Percentiles rank a stretch among this genome's conserved stretches.
Conservation (phyloP, 2,329 filamentous ascomycete genomes). For the Colletotrichum zoysiae region DNA sequence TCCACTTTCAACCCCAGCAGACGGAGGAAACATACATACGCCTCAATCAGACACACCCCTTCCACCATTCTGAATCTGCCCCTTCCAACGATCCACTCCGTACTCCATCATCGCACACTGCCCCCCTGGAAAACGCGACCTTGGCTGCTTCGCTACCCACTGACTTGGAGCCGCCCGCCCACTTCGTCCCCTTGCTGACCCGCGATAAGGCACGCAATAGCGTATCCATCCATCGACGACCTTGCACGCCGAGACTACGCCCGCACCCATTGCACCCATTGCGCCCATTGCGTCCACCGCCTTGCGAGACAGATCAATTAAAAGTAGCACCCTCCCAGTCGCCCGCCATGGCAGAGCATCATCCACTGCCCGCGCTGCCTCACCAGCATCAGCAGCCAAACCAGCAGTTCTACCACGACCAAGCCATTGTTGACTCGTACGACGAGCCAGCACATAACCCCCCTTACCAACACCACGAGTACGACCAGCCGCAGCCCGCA, state of each 20-base stretch:
- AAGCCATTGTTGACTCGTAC: slow-evolving; percentile 44
- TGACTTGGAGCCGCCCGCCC: slow-evolving; percentile 36
- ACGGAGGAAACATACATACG: slow-evolving; percentile 30
- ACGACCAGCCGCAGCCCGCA: slow-evolving; percentile 43
- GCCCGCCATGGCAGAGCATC: slow-evolving; percentile 52
- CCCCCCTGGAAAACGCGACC: slow-evolving; percentile 36
- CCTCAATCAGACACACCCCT: slow-evolving; percentile 26
- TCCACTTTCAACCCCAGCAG: slow-evolving; percentile 35
- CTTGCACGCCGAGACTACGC: slow-evolving; percentile 40
- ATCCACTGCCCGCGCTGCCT: slow-evolving; percentile 43
- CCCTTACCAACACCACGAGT: slow-evolving; percentile 43
- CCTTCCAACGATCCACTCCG: slow-evolving; percentile 35
- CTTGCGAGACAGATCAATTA: slow-evolving; percentile 49
- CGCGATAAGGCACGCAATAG: slow-evolving; percentile 43
- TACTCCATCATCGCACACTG: slow-evolving; percentile 33
- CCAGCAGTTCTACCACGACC: slow-evolving; percentile 45
- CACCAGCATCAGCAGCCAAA: slow-evolving; percentile 44
- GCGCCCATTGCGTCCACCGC: slow-evolving; percentile 25
- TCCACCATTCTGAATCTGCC: slow-evolving; percentile 27
- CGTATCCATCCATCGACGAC: slow-evolving; percentile 32
- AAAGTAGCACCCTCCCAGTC: slow-evolving; percentile 48
- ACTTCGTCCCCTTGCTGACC: slow-evolving; percentile 41
- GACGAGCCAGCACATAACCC: slow-evolving; percentile 36
- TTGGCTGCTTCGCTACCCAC: slow-evolving; percentile 40
- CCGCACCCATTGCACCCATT: slow-evolving; percentile 12